phyloP scores from a whole-genome alignment of 352 stramenopile genomes.

The Thraustochytrium striatum region DNA sequence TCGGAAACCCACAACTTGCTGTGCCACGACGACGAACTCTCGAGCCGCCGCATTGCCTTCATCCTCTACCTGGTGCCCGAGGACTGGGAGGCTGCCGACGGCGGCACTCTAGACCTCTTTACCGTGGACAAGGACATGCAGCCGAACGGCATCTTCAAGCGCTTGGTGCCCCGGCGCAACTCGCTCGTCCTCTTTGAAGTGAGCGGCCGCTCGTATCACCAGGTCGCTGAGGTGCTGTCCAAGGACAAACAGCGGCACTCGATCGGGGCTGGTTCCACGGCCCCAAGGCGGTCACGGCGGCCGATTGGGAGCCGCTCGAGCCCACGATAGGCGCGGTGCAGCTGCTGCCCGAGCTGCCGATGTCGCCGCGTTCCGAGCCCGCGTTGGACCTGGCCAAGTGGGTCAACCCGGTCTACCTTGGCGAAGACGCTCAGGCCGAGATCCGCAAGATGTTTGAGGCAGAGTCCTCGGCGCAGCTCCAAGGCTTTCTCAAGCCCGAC shows the following conservation, averaged over 20 bases:
- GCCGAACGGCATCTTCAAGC: constrained; percentile 42
- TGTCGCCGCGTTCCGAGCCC: neutral
- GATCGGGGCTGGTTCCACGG: constrained; percentile 52
- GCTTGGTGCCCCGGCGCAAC: constrained; percentile 45
- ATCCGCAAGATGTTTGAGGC: constrained; percentile 7
- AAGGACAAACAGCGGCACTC: constrained; percentile 25
- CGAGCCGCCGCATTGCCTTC: constrained; percentile 45
- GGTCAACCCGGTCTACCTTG: constrained; percentile 9
- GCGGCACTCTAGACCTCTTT: constrained; percentile 48
- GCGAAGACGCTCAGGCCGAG: neutral
- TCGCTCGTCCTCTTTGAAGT: constrained; percentile 50
- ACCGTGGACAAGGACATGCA: constrained; percentile 15
- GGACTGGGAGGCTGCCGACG: constrained; percentile 46
- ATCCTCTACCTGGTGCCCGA: constrained; percentile 50
- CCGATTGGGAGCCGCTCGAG: neutral
- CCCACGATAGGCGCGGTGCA: neutral
- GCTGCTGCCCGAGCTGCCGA: neutral
- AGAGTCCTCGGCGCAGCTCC: constrained; percentile 4
- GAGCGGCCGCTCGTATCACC: constrained; percentile 35
- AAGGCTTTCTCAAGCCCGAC: constrained; percentile 4
- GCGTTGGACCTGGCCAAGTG: neutral
- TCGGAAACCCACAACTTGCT: constrained; percentile 24
- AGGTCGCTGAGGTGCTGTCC: constrained; percentile 50
- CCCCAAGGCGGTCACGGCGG: neutral
- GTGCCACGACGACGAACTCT: constrained; percentile 52